A percentile compares a stretch with the other conserved stretches of the same genome.
phyloP scores from a whole-genome alignment of 192 early-diverging fungal genomes.

The Mortierella claussenii region DNA sequence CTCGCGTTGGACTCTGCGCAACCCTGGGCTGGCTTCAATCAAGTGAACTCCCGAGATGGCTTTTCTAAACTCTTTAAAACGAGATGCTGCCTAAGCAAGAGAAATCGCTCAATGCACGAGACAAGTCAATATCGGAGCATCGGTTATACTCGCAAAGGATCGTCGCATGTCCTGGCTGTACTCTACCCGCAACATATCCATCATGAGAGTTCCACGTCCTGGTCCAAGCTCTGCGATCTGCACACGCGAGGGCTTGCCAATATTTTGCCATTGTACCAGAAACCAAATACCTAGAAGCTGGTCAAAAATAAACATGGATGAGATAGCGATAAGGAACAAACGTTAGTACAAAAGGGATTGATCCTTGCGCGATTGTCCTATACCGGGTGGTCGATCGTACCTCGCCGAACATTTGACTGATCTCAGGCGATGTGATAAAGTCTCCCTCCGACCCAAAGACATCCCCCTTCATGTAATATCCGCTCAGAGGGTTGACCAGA shows the following conservation, averaged over 20 bases:
- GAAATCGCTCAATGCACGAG: neutral
- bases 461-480: constrained; percentile 94
- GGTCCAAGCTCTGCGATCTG: constrained; percentile 88
- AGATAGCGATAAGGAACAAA: constrained; percentile 2
- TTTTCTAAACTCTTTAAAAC: constrained; percentile 75
- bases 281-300: constrained; percentile 91
- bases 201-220: constrained; percentile 94
- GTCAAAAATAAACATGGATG: neutral
- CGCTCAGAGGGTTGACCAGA: constrained; percentile 86
- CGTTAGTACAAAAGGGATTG: too few relatives aligned
- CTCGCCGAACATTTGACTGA: constrained; percentile 98
- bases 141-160: too few relatives aligned
- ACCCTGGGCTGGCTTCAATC: constrained; percentile 84
- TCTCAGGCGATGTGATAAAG: constrained; percentile 97
- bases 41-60: constrained; percentile 77
- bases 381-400: constrained; percentile 41
- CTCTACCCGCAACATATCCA: constrained; percentile 87
- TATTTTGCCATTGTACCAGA: constrained; percentile 80
- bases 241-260: constrained; percentile 68
- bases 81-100: constrained; percentile 59
- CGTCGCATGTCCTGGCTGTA: too few relatives aligned
- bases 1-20: constrained; percentile 73
- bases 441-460: constrained; percentile 93
- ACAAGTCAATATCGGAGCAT: too few relatives aligned
- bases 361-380: too few relatives aligned